Base-by-base conservation (phyloP, 768 basidiomycete species). In the Rhodotorula toruloides region DNA sequence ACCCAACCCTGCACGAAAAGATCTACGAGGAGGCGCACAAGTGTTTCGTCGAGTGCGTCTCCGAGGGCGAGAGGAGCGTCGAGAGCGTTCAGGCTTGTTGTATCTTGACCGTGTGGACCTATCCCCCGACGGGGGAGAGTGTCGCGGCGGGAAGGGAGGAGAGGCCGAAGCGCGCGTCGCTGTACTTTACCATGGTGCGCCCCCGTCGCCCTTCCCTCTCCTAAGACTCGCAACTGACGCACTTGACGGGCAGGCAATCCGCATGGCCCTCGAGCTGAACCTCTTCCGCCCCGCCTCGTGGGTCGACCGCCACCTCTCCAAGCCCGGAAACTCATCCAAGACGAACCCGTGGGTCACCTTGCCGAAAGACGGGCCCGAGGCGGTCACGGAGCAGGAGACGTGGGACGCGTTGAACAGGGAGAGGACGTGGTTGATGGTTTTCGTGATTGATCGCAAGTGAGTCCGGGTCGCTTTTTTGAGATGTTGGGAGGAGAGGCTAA, bases 331-430 rank as follows among this genome's bases (percentile, higher is more conserved):
- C 39, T 31, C 44, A 4, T 4, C 31, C 31, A 50, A 57, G 31
- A 34, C 43, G 25, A 62, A 62, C 36, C 66, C 66, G 2, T 67
- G 66, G 66, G 46, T 53, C 44, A 97, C 96, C 76, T 78, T 98
- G 54, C 92, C 97, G 76, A 85, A 91, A 57, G 92, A 93, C 75
- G 87, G 88, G 5, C 65, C 48, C 29, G 81, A 86, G 22, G 90
- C 92, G 75, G 88, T 83, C 83, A 58, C 84, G 87, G 32, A 85
- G 90, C 54, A 90, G 90, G 73, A 77, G 83, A 61, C 50, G 21
- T 49, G 53, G n/a, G 89, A 97, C 79, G 86, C 96, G 21, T 87
- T 90, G 78, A 98, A 96, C 77, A 84, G 93, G 50, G 93, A 97
- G 78, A 81, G 94, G 54, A 92, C 91, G 22, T 98, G 93, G 93